Percentiles rank a stretch among this genome's conserved stretches.
Conservation (phyloP, 176 grass and related monocot species). For the Carex kokanica region DNA sequence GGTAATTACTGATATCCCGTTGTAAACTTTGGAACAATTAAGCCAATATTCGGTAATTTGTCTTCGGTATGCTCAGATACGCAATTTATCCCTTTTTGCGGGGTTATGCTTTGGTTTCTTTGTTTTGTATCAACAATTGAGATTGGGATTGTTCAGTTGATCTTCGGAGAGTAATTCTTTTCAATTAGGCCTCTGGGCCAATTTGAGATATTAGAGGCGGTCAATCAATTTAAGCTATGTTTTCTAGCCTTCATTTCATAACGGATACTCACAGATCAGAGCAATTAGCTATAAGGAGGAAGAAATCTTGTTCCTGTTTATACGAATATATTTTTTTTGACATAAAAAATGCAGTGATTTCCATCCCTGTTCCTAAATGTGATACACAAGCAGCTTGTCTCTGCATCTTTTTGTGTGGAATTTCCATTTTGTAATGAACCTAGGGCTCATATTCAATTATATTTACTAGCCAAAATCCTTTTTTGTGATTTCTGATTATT, state of each 20-base stretch:
- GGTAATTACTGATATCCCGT: not conserved
- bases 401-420: not conserved
- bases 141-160: not conserved
- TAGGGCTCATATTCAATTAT: not conserved
- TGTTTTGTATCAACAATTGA: not conserved
- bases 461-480: not conserved
- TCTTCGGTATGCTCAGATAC: not conserved
- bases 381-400: not conserved
- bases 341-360: not conserved
- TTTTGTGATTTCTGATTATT: slow-evolving; percentile 16
- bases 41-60: not conserved
- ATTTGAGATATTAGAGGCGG: not conserved
- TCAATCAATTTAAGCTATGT: not conserved
- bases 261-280: not conserved
- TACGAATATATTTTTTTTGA: not conserved
- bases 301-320: not conserved
- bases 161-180: not conserved
- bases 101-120: not conserved
- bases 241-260: not conserved
- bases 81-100: not conserved
- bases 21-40: not conserved
- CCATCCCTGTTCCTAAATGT: not conserved
- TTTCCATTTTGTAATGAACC: not conserved
- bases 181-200: not conserved
- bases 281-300: not conserved